Percentiles rank a stretch among this genome's conserved stretches.
phyloP scores from a whole-genome alignment of 345 rosid genomes.

The Citrus medica region DNA sequence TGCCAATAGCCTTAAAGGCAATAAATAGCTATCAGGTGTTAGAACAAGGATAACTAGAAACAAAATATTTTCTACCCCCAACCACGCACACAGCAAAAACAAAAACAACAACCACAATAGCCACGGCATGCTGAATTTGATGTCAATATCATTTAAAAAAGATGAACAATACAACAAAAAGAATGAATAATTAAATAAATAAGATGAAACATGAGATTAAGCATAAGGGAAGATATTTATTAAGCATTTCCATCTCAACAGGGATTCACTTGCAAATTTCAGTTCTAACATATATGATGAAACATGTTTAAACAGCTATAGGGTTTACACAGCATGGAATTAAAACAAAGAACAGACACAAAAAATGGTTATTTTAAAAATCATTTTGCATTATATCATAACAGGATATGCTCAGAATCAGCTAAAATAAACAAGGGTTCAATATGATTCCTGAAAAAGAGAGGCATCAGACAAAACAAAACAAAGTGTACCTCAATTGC shows the following conservation, averaged over 20 bases:
- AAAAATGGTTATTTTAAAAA: background rate
- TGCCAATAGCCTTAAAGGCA: background rate
- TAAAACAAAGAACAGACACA: background rate
- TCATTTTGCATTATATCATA: background rate
- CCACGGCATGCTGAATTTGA: background rate
- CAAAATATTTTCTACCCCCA: background rate
- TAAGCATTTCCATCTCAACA: background rate
- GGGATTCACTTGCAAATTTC: background rate
- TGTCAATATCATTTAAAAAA: background rate
- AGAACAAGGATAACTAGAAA: background rate
- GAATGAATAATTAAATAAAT: too few relatives aligned
- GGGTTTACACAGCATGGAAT: background rate
- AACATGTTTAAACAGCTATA: background rate
- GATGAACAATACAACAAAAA: background rate
- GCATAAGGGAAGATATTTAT: background rate
- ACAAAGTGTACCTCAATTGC: constrained; percentile 75
- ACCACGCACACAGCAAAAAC: too few relatives aligned
- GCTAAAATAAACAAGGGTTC: background rate
- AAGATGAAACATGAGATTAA: too few relatives aligned
- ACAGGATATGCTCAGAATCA: background rate
- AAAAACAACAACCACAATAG: background rate
- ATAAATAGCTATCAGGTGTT: background rate
- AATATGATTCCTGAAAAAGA: background rate
- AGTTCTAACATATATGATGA: background rate
- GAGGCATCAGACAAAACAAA: background rate